Conservation (phyloP, 805 yeast genomes). For the Candida vaughaniae region DNA sequence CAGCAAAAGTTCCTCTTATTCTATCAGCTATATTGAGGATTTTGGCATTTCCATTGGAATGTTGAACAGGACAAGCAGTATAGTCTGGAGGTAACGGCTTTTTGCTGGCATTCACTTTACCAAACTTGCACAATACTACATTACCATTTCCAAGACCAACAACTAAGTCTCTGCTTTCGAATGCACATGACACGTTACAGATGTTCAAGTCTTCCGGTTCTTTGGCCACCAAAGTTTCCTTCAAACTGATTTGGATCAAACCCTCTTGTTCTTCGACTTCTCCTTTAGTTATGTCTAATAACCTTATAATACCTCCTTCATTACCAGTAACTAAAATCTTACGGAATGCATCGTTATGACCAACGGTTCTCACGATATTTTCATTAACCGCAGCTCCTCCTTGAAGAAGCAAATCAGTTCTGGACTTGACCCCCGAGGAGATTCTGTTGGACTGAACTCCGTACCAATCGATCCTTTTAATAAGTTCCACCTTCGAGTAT, state of each 20-base stretch:
- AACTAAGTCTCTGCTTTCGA: constrained; percentile 72
- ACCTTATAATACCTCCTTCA: constrained; percentile 74
- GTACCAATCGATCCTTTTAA: constrained; percentile 69
- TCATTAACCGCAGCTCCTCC: constrained; percentile 77
- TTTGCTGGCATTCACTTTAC: constrained; percentile 26
- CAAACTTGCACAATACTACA: constrained; percentile 72
- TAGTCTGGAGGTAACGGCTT: constrained; percentile 22
- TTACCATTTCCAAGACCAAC: constrained; percentile 70
- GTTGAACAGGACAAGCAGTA: constrained; percentile 27
- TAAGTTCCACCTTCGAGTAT: constrained; percentile 46
- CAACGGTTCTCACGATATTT: constrained; percentile 28
- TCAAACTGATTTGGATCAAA: constrained; percentile 31
- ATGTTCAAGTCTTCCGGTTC: constrained; percentile 30
- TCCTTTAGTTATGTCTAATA: constrained; percentile 81
- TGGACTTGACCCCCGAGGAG: constrained; percentile 39
- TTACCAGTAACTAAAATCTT: constrained; percentile 77
- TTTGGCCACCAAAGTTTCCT: constrained; percentile 30
- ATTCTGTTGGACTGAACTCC: constrained; percentile 57
- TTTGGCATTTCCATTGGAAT: constrained; percentile 32
- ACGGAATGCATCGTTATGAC: constrained; percentile 42
- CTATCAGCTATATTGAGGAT: constrained; percentile 55
- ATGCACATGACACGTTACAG: constrained; percentile 66
- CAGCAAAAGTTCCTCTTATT: constrained; percentile 41
- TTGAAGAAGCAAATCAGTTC: constrained; percentile 48
- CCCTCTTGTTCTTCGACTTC: constrained; percentile 45